Base-by-base conservation (phyloP, 2,329 filamentous ascomycete species). In the Paecilomyces variotii region DNA sequence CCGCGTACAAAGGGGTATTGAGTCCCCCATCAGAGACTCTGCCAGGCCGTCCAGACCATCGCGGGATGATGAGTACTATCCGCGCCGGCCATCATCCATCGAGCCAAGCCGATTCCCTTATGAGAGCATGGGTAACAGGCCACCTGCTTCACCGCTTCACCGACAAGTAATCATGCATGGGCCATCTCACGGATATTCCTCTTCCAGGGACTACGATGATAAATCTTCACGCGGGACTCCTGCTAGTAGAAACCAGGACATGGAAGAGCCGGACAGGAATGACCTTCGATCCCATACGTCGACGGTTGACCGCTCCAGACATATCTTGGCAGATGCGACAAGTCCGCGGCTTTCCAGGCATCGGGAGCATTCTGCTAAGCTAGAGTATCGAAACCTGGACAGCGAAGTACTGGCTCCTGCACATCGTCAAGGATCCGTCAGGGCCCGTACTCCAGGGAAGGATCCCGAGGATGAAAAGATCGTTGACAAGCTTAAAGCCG, bases 31-130 rank as follows among this genome's bases (percentile, higher is more conserved):
- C 2, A 35, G 28, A 3, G 63, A 66, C 27, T 49, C 35, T 50
- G 58, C 58, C n/a, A 59, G 68, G 61, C 55, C 56, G 24, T 56
- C 64, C 35, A 70, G 72, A 32, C 72, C 73, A 58, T 66, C 71
- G 9, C 70, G 65, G 2, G 76, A 79, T 57, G 76, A 80, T 64
- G 79, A 81, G 62, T 81, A 81, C 66, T 77, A 80, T 65, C 76
- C 77, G 32, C 74, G 74, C 57, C 71, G 71, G 28, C 78, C 78
- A 19, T 66, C 68, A 4, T 67, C 65, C 35, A 60, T 67, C 28
- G 62, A 67, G 53, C 63, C 63, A 11, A 55, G 60, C 32, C 58
- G 57, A 32, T 57, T 63, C 34, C 54, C 60, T 26, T 59, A 59
- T 56, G 61, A 59, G 2, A 51, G 57, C 53, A 25, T 59, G 3